Conservation (phyloP, 2,329 filamentous ascomycete species). For the Colletotrichum nymphaeae region DNA sequence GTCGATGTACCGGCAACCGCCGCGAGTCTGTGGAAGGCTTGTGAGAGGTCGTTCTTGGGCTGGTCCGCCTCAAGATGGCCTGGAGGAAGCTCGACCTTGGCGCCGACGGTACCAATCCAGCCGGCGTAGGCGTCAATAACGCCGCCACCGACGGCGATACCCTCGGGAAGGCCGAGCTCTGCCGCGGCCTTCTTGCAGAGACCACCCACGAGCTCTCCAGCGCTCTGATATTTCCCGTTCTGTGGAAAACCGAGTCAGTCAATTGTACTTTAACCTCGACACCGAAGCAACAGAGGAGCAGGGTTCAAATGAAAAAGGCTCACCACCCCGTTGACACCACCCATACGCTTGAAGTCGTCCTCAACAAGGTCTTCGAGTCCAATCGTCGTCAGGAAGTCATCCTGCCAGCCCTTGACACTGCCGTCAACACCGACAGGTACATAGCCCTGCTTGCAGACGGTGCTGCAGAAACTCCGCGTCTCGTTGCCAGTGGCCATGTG, state of each 20-base stretch:
- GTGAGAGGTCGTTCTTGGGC: conserved; percentile 86
- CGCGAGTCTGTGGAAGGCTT: conserved; percentile 92
- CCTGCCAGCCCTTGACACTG: conserved; percentile 98
- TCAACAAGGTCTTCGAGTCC: conserved; percentile 86
- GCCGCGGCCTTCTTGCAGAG: conserved; percentile 85
- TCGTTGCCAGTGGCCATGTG: conserved; percentile 94
- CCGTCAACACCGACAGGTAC: conserved; percentile 97
- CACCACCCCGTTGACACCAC: conserved; percentile 94
- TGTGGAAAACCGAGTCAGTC: conserved; percentile 52
- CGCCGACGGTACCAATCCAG: conserved; percentile 99
- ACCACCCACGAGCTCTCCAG: conserved; percentile 88
- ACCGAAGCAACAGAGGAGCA: conserved; percentile 28
- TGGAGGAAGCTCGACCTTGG: conserved; percentile 75
- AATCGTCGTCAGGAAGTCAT: conserved; percentile 89
- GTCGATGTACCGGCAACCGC: conserved; percentile 97
- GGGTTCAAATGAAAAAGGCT: conserved; percentile 61
- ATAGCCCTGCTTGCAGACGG: conserved; percentile 96
- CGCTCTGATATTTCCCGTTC: conserved; percentile 93
- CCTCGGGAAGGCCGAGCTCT: conserved; percentile 85
- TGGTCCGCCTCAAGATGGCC: conserved; percentile 75
- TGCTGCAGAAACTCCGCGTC: conserved; percentile 92
- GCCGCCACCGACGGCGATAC: conserved; percentile 93
- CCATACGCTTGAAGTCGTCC: conserved; percentile 92
- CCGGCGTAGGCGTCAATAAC: conserved; percentile 99
- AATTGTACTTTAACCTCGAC: background rate